phyloP scores from a whole-genome alignment of 2,329 filamentous ascomycete species.

The Arthrinium puccinioides region DNA sequence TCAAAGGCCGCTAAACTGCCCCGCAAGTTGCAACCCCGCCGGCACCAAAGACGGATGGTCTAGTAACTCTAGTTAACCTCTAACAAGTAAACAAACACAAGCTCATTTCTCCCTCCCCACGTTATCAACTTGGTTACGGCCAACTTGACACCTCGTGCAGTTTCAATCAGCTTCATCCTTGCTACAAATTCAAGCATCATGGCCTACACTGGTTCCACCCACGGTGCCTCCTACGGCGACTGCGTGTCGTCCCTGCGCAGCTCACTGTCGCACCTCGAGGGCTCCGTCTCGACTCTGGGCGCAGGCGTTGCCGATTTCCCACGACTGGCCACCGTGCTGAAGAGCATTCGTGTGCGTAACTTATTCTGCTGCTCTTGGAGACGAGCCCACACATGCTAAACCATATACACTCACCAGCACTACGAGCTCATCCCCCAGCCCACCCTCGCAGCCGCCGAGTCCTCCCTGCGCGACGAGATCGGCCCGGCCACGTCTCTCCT shows the following conservation, averaged over 20 bases:
- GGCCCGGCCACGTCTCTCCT: slow-evolving; percentile 77
- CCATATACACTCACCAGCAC: slow-evolving; percentile 46
- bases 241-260: slow-evolving; percentile 53
- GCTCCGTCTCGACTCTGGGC: slow-evolving; percentile 50
- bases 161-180: background rate
- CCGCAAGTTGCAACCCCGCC: too few species aligned
- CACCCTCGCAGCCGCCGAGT: slow-evolving; percentile 73
- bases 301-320: slow-evolving; percentile 52
- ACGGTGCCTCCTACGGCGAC: slow-evolving; percentile 38
- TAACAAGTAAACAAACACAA: background rate
- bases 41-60: too few species aligned
- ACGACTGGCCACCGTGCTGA: slow-evolving; percentile 46
- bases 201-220: background rate
- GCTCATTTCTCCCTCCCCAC: background rate
- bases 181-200: background rate
- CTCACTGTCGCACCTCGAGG: slow-evolving; percentile 54
- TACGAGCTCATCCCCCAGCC: slow-evolving; percentile 88
- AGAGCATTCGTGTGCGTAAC: slow-evolving; percentile 46
- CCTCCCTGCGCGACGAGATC: slow-evolving; percentile 80
- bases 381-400: background rate
- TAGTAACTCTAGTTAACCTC: too few species aligned
- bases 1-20: too few species aligned
- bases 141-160: background rate
- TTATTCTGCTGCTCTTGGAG: background rate
- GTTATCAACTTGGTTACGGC: background rate